phyloP scores from a whole-genome alignment of 2,329 filamentous ascomycete species.

The Fusarium anguioides region DNA sequence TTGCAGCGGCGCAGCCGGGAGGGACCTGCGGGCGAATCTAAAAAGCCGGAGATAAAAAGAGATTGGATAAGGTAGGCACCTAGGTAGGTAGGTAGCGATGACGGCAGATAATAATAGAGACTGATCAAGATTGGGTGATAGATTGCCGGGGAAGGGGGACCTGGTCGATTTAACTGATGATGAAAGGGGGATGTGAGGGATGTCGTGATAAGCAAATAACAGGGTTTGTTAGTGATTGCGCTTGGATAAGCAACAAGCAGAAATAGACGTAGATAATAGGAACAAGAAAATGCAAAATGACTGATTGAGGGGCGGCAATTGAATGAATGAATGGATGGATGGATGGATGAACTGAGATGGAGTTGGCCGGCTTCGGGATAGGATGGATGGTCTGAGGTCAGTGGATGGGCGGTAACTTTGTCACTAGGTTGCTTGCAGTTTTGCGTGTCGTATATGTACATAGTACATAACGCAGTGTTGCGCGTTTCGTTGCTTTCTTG shows the following conservation, averaged over 20 bases:
- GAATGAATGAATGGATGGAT: constrained; percentile 18
- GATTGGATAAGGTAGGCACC: no score
- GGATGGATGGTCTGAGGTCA: constrained; percentile 33
- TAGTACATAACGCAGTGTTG: neutral
- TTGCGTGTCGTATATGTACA: constrained; percentile 11
- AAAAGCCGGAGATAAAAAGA: constrained; percentile 25
- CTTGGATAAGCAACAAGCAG: constrained; percentile 2
- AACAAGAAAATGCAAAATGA: constrained; percentile 12
- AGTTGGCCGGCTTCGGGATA: constrained; percentile 39
- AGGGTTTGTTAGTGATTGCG: neutral
- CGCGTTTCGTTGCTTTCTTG: constrained; percentile 4
- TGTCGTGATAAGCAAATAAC: constrained; percentile 18
- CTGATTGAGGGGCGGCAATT: constrained; percentile 28
- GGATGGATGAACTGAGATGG: constrained; percentile 9
- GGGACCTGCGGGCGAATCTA: constrained; percentile 31
- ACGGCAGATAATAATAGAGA: constrained; percentile 32
- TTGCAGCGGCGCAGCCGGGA: neutral
- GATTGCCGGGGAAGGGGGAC: constrained; percentile 15
- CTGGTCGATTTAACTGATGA: constrained; percentile 16
- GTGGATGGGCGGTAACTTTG: constrained; percentile 25
- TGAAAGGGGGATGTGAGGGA: constrained; percentile 13
- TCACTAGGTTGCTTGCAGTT: constrained; percentile 11
- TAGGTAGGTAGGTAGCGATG: constrained; percentile 6
- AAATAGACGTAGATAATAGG: neutral
- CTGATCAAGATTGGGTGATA: constrained; percentile 16